Evolutionary conservation across 108 stramenopile genomes (phyloP), one percentile per base, ranked within the genome.

Genomic region (Chaetoceros tenuissimus): DNA sequence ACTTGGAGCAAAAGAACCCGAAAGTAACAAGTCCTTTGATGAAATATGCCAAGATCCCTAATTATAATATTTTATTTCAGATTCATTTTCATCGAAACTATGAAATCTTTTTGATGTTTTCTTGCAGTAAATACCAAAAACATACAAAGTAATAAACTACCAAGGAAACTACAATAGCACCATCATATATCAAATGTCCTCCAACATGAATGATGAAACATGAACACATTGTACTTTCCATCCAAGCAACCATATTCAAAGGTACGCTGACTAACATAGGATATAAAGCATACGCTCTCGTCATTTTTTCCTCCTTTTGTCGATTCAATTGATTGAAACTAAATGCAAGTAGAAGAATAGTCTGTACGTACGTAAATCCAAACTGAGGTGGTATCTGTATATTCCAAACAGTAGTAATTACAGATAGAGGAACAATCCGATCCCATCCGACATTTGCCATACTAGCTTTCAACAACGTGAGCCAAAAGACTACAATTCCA

Each of bases 171-270:
- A 25, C 24, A 23, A 52, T 52, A 2, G 2, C 62, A 8, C 53
- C 68, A 28, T 69, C 68, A 47, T 69, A 69, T 1, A 57, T 31
- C 3, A 69, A 2, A 57, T 69, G 68, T 20, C 68, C 68, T 28
- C 43, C 51, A 28, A 55, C 19, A 25, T 69, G 31, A 8, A 31
- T 63, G 24, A 69, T 49, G 34, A 62, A 46, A 25, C 40, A 30
- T 20, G 46, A 44, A 34, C 68, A 69, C 31, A 55, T 53, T 1
- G 68, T 69, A 43, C 68, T 69, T 56, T 69, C 68, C 30, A 69
- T 43, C 68, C 68, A 69, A 13, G 34, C 61, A 17, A 69, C 34
- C 2, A 62, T 19, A 24, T 29, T 43, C 2, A 69, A 23, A 20
- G 68, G 68, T 13, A 69, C 3, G 21, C 55, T 50, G 18, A 69